Base-by-base conservation (phyloP, 176 grass and related monocot genomes). In the Carex scoparia region DNA sequence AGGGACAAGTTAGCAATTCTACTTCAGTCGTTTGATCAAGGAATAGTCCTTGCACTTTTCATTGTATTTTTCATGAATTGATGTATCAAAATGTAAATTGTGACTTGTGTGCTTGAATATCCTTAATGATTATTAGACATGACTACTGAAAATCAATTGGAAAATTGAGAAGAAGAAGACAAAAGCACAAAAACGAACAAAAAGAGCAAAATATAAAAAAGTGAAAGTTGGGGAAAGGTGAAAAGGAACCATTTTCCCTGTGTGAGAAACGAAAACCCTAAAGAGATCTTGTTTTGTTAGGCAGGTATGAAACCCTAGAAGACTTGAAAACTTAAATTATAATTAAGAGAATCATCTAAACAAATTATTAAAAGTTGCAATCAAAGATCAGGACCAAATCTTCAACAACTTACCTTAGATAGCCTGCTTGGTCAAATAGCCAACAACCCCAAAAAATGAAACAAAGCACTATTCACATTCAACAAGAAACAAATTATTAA, bases 271-370 rank as follows among this genome's bases (percentile, higher is more conserved):
- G 49, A 55, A 88, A 88, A 84, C 81, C 86, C 86, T 84, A 68
- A 23, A 79, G 73, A 38, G 68, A 53, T 78, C 72, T 79, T 77
- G 79, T 87, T 82, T 66, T 88, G 57, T 69, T 65, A 76, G 69
- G 68, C 69, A 23, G 81, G 80, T 84, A 83, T 84, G 81, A 88
- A 88, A 79, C 51, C 81, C 80, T 68, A 79, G 42, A 79, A 79
- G 31, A 4, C 62, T 32, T 65, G 58, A 66, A 64, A 66, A 64
- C 48, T 16, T 68, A 86, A 55, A 27, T 68, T 37, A 56, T 69
- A 62, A 48, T 80, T 58, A 58, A 76, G 57, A 80, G 64, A 67
- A 55, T 79, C 58, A 57, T 78, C 40, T 56, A 56, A 78, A 75
- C 40, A 68, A 73, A 82, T 59, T 16, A 86, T 60, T 66, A 27